A percentile compares a stretch with the other conserved stretches of the same genome.
These are phyloP conservation scores for Pisolithus thermaeus DNA, from an alignment of 1,284 basidiomycete genomes.

Conservation along the genomic window DNA sequence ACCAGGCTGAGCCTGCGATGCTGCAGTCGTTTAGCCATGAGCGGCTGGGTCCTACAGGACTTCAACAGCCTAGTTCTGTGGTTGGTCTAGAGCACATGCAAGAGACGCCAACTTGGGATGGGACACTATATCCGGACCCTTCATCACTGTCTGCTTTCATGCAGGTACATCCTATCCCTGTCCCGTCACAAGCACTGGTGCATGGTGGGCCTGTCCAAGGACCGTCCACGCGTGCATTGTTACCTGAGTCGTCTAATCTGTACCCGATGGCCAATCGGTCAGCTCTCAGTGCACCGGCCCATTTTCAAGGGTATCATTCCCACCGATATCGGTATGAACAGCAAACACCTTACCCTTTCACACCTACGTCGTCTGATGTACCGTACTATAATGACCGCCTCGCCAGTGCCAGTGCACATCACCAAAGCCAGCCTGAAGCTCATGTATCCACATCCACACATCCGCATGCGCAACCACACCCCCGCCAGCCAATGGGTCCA, in stretches of 20 bases:
- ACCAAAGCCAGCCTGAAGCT: neutral
- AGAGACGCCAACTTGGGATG: neutral
- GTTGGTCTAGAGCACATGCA: neutral
- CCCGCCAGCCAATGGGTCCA: too few species aligned
- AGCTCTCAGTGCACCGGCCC: neutral
- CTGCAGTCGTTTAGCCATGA: neutral
- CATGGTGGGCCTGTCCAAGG: neutral
- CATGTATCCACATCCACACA: too few species aligned
- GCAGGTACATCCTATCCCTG: neutral
- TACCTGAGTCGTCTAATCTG: neutral
- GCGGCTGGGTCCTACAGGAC: neutral
- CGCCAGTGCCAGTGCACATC: conserved; percentile 6
- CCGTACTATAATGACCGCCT: conserved; percentile 11
- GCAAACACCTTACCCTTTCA: too few species aligned
- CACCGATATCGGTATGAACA: neutral
- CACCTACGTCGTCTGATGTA: neutral
- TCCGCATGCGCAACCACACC: too few species aligned
- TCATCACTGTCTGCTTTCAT: neutral
- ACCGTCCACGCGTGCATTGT: neutral
- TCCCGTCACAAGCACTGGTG: neutral
- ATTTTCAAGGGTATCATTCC: neutral
- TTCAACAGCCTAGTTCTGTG: neutral
- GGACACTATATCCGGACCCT: neutral
- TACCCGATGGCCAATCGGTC: neutral
- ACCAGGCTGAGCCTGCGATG: neutral